Evolutionary conservation across 805 yeast species (phyloP).

Genomic region (Nakazawaea wickerhamii): DNA sequence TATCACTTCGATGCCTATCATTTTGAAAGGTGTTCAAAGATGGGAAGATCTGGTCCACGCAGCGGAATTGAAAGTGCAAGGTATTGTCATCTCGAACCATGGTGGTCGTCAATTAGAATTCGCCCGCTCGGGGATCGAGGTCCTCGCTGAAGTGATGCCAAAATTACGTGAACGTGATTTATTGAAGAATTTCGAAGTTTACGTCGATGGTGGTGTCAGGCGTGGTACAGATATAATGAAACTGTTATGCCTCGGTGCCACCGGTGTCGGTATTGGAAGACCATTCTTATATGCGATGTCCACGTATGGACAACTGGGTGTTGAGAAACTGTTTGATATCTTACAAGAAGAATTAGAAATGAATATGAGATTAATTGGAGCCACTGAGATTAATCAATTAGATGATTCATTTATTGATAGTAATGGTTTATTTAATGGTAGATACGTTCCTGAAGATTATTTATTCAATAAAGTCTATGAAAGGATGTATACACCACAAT

Average conservation of each 20-base stretch:
- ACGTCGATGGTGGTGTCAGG: slow-evolving; percentile 64
- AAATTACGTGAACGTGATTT: slow-evolving; percentile 39
- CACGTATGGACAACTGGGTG: slow-evolving; percentile 61
- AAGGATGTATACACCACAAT: slow-evolving; percentile 45
- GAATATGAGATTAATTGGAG: slow-evolving; percentile 81
- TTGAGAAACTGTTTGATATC: slow-evolving; percentile 51
- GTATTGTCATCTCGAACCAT: slow-evolving; percentile 82
- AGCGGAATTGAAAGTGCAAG: slow-evolving; percentile 63
- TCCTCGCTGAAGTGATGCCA: slow-evolving; percentile 66
- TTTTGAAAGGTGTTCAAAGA: slow-evolving; percentile 81
- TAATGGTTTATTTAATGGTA: slow-evolving; percentile 31
- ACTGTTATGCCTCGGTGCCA: slow-evolving; percentile 65
- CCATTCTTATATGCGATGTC: slow-evolving; percentile 61
- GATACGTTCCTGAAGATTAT: slow-evolving; percentile 48
- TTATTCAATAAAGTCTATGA: slow-evolving; percentile 52
- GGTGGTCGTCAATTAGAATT: slow-evolving; percentile 89
- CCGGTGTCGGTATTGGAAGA: slow-evolving; percentile 66
- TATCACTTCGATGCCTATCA: slow-evolving; percentile 58
- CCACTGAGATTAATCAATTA: slow-evolving; percentile 51
- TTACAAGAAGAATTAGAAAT: slow-evolving; percentile 65
- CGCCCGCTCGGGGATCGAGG: slow-evolving; percentile 71
- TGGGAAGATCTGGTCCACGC: slow-evolving; percentile 75
- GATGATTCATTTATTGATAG: slow-evolving; percentile 58
- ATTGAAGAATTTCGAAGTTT: slow-evolving; percentile 46
- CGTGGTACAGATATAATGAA: slow-evolving; percentile 64